Evolutionary conservation across 2,329 filamentous ascomycete genomes (phyloP), one percentile per base, ranked within the genome.

Genomic region (Monosporascus sp.): DNA sequence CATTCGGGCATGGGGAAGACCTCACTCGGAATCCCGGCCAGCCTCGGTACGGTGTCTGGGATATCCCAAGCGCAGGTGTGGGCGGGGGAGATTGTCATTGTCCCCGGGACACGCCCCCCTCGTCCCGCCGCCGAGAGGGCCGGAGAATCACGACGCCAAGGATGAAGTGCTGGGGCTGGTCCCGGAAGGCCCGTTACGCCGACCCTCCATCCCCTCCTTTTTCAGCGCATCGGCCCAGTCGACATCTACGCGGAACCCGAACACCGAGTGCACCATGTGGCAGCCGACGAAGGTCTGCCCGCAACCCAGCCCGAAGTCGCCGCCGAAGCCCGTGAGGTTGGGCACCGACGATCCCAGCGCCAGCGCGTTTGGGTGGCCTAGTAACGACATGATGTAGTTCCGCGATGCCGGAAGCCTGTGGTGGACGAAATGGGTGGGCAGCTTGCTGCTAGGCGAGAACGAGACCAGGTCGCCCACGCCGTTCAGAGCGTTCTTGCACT

Each of bases 61-160:
- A 50, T 24, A 18, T 22, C 7, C 24, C 37, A 50, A 50, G 18
- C 48, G 48, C 11, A 50, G 35, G 26, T 50, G 17, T 15, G 3
- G 48, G 37, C 31, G 37, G 28, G 35, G 35, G 43, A 18, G 24
- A n/a, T 15, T 18, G 26, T 5, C 31, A n/a, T 52, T 38, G 1
- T 24, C 28, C 28, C n/a, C 18, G 4, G 11, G 4, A 2, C n/a
- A 20, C 11, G 40, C 20, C n/a, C n/a, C 11, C n/a, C 11, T 43
- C 15, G 15, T 43, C 15, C n/a, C 5, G 40, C n/a, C 9, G 18
- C 28, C 11, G 28, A 11, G 37, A 7, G 14, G 58, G 43, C 4
- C 58, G 54, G 4, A 67, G 60, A 26, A 66, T 48, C 3, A 66
- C 60, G 7, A 71, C 51, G n/a, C 70, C 69, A 9, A 50, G 37